Base-by-base conservation (phyloP, 2,329 filamentous ascomycete genomes). In the Penicillium fuscoglaucum region DNA sequence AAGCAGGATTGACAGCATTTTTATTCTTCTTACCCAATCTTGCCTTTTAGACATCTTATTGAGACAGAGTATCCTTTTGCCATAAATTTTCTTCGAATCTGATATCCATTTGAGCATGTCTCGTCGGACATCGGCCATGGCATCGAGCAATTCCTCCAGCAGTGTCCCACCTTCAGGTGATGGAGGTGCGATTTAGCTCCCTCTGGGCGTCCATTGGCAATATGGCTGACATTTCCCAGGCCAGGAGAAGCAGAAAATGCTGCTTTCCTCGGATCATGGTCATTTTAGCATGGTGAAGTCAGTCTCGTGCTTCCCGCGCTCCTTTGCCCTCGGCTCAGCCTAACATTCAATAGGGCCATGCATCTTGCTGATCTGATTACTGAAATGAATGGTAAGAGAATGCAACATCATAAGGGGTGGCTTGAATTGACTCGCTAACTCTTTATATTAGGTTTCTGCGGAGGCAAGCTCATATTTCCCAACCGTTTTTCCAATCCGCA, bases 231-330 rank as follows among this genome's bases (percentile, higher is more conserved):
- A 47, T 28, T 51, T 37, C 19, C n/a, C 59, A 79, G 78, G 71
- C 55, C 78, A 80, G 62, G 75, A 78, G 65, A 80, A 80, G 69
- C 80, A 82, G 67, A 80, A 78, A 59, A 78, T 76, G 69, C 74
- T 81, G 43, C 74, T 82, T 39, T 76, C 77, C 8, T 69, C 76
- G 33, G 79, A 82, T 37, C 72, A 75, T 6, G 79, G 80, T 21
- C 80, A 82, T 66, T 82, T 82, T 65, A 81, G 78, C 65, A 71
- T 82, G 74, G 72, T 82, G 61, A 80, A 73, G 79, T 80, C 50
- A 61, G 75, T 69, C 45, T 58, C 43, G 35, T 26, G 43, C 40
- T 53, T 54, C 31, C 28, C 21, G 41, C 52, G 43, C 40, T 43
- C 39, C 54, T 58, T 29, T 44, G 21, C 47, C 37, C 35, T 51